Conservation (phyloP, 202 grass and related monocot genomes). For the Carex sylvatica region DNA sequence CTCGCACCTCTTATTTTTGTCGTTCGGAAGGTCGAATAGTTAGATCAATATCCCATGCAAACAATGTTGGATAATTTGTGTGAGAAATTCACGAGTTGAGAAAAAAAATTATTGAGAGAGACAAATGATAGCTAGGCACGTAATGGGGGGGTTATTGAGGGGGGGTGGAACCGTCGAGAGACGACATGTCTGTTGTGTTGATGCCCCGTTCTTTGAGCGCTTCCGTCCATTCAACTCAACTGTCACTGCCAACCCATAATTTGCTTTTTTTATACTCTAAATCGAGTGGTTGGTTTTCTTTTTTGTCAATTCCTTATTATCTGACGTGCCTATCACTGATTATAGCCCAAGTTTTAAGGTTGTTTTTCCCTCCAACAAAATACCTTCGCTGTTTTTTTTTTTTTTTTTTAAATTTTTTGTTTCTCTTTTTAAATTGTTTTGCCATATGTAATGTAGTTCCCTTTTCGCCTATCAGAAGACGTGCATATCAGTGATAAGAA, state of each 20-base stretch:
- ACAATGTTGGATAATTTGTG: slow-evolving; percentile 38
- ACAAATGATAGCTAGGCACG: slow-evolving; percentile 16
- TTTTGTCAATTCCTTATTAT: slow-evolving; percentile 16
- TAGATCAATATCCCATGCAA: slow-evolving; percentile 25
- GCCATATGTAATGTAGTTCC: not conserved
- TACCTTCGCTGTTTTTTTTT: not conserved
- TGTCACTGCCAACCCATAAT: slow-evolving; percentile 20
- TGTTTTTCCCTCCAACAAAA: not conserved
- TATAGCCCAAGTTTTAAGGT: slow-evolving; percentile 14
- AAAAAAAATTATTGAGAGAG: not conserved
- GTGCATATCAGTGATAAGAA: slow-evolving; percentile 34
- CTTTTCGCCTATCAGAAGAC: not conserved
- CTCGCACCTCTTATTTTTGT: not conserved
- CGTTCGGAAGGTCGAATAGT: slow-evolving; percentile 23
- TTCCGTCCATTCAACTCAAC: not conserved
- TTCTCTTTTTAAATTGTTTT: no score
- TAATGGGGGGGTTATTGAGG: slow-evolving; percentile 21
- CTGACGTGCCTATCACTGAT: slow-evolving; percentile 23
- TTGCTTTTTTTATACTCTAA: slow-evolving; percentile 24
- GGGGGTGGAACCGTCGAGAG: not conserved
- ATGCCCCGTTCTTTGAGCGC: not conserved
- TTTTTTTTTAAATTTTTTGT: no score
- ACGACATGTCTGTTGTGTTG: slow-evolving; percentile 12
- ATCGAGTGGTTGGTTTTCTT: slow-evolving; percentile 8
- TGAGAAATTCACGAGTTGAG: slow-evolving; percentile 11